Conservation (phyloP, 2,329 filamentous ascomycete species). For the Apiospora rasikravindrae region DNA sequence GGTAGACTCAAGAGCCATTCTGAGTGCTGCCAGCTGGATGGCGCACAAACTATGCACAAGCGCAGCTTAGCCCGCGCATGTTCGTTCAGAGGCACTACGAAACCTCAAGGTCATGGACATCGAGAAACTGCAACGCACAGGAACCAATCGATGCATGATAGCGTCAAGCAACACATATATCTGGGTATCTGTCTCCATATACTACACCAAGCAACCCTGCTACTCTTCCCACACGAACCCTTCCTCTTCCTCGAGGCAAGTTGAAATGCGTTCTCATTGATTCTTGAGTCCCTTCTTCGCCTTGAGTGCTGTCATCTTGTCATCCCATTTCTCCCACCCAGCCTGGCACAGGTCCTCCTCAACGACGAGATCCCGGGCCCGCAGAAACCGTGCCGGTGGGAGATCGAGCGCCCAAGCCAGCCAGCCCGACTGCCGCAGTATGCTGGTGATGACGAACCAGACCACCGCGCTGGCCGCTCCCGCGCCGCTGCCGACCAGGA, state of each 20-base stretch:
- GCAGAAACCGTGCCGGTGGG: conserved; percentile 66
- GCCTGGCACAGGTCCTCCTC: conserved; percentile 89
- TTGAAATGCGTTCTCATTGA: conserved; percentile 19
- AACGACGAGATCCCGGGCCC: conserved; percentile 82
- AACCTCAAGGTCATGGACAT: not conserved
- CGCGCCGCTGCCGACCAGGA: conserved; percentile 76
- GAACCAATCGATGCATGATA: not conserved
- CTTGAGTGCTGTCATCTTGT: conserved; percentile 44
- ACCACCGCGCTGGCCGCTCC: conserved; percentile 72
- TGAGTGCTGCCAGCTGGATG: not conserved
- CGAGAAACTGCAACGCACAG: not conserved
- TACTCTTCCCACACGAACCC: not conserved
- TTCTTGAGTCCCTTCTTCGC: conserved; percentile 41
- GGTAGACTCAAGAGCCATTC: not conserved
- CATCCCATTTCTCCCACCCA: conserved; percentile 93
- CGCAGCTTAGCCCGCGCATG: not conserved
- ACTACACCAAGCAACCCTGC: not conserved
- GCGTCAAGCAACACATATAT: not conserved
- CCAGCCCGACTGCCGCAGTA: conserved; percentile 69
- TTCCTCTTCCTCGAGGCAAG: not conserved
- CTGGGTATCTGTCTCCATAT: not conserved
- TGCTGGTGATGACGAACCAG: conserved; percentile 80
- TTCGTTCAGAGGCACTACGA: not conserved
- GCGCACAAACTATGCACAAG: not conserved
- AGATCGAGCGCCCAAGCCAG: conserved; percentile 75